Base-by-base conservation (phyloP, 768 basidiomycete genomes). In the Xanthoconium stramineum region DNA sequence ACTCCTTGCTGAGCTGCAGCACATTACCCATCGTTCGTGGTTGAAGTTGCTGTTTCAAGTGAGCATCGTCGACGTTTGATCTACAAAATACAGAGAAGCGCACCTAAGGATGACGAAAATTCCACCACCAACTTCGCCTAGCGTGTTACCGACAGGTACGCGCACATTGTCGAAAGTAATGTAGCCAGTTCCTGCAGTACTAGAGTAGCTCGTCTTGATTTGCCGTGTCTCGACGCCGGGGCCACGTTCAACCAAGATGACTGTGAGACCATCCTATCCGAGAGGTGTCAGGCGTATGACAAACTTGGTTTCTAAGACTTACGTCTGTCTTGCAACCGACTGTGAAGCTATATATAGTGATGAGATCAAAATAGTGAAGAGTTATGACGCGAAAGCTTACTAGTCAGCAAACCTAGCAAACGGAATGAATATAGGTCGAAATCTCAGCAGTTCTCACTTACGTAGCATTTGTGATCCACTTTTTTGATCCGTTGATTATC, bases 11-110 rank as follows among this genome's bases (percentile, higher is more conserved):
- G 82, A 84, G 33, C 81, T 76, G 63, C 89, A 90, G 68, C 82
- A 83, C 89, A 94, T 94, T 29, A 91, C 89, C 92, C 91, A 95
- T 61, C 89, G 87, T 68, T 94, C 94, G 70, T 95, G 93, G 69
- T 96, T 96, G 76, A 96, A 97, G 74, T 96, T 98, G 56, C 89
- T 81, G 28, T 51, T 46, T 32, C 32, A 7, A 76, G 72, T 20
- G 33, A 20, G 20, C 17, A 39, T 47, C 17, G 11, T 51, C n/a
- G 13, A 37, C 14, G 1, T 8, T 20, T 11, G 1, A 13, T 28
- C 40, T 1, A 14, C 33, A 36, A 33, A 39, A 47, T 14, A 45
- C 3, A n/a, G 10, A 11, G 36, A 33, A 19, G 15, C 57, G 10
- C 47, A 76, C 74, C 84, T 86, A 49, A 83, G 73, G 46, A 82